These are phyloP conservation scores for Oryza nivara DNA, from an alignment of 176 grass and related monocot species.

Conservation along the genomic window DNA sequence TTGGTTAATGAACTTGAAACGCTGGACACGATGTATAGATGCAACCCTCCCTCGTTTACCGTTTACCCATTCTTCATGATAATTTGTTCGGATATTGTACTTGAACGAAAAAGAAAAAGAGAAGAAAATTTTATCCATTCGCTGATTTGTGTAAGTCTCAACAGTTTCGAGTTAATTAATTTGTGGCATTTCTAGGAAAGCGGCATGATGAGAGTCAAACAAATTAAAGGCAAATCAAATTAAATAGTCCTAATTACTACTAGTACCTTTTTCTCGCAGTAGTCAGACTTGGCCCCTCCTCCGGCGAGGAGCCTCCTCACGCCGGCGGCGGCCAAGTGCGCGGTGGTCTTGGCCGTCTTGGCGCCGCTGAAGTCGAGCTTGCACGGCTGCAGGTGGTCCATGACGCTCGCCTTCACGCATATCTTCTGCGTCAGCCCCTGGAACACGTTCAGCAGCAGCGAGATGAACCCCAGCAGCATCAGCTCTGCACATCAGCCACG, in stretches of 20 bases:
- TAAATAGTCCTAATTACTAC: no score
- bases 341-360: background rate
- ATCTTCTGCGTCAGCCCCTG: slow-evolving; percentile 57
- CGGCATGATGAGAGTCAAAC: background rate
- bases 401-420: slow-evolving; percentile 48
- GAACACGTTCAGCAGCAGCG: slow-evolving; percentile 71
- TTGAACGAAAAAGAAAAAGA: background rate
- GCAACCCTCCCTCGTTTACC: background rate
- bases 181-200: background rate
- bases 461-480: slow-evolving; percentile 92
- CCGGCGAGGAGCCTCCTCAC: slow-evolving; percentile 54
- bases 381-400: slow-evolving; percentile 66
- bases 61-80: background rate
- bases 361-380: background rate
- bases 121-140: no score
- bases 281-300: slow-evolving; percentile 21
- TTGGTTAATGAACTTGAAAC: no score
- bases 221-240: no score
- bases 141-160: background rate
- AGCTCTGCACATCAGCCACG: slow-evolving; percentile 47
- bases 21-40: background rate
- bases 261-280: slow-evolving; percentile 50
- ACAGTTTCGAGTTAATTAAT: background rate
- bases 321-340: slow-evolving; percentile 38
- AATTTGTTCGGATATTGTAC: background rate